A percentile compares a stretch with the other conserved stretches of the same genome.
These are phyloP conservation scores for Kuraishia ogatae DNA, from an alignment of 805 yeast species.

Conservation along the genomic window DNA sequence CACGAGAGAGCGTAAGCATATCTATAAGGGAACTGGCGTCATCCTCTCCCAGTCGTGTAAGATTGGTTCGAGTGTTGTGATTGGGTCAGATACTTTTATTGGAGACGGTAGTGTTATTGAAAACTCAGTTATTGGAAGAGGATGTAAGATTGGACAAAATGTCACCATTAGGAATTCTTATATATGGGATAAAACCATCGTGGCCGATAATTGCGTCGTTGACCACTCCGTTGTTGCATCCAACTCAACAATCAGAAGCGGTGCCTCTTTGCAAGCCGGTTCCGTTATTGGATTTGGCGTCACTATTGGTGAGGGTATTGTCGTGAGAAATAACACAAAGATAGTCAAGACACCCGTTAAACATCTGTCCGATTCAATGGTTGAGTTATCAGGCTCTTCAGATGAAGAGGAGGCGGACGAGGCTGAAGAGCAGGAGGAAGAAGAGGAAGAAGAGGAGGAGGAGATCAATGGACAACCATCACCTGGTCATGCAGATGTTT, in stretches of 20 bases:
- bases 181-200: constrained; percentile 76
- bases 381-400: constrained; percentile 18
- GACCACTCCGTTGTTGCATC: constrained; percentile 66
- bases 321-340: constrained; percentile 41
- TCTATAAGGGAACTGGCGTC: constrained; percentile 85
- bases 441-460: constrained; percentile 11
- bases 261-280: constrained; percentile 53
- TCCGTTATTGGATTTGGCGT: constrained; percentile 75
- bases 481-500: constrained; percentile 23
- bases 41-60: constrained; percentile 89
- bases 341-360: constrained; percentile 40
- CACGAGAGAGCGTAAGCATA: constrained; percentile 72
- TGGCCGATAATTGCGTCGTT: constrained; percentile 56
- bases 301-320: constrained; percentile 44
- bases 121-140: constrained; percentile 76
- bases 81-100: constrained; percentile 69
- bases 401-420: constrained; percentile 16
- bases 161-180: constrained; percentile 67
- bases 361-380: constrained; percentile 17
- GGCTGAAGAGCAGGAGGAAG: constrained; percentile 13
- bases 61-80: constrained; percentile 70
- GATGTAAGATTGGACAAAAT: constrained; percentile 76
- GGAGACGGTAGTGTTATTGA: constrained; percentile 65
- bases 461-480: constrained; percentile 11
- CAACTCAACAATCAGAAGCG: constrained; percentile 43